Conservation (phyloP, 768 basidiomycete species). For the Pleurotus giganteus region DNA sequence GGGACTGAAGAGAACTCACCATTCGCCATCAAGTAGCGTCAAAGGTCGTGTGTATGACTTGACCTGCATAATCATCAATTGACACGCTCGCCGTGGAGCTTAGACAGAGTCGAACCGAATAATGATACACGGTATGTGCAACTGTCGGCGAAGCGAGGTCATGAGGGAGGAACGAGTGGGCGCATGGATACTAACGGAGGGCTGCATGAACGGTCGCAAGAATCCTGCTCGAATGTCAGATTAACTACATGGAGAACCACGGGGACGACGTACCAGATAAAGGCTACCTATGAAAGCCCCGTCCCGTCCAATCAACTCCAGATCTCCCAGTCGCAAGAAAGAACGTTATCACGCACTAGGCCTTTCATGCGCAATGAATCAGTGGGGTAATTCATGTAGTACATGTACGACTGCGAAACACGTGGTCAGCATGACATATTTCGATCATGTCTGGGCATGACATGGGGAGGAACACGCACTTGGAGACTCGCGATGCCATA, state of each 20-base stretch:
- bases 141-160: neutral
- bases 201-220: slow-evolving; percentile 1
- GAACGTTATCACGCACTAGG: neutral
- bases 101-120: neutral
- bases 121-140: slow-evolving; percentile 2
- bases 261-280: neutral
- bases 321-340: neutral
- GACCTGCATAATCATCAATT: neutral
- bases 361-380: slow-evolving; percentile 1
- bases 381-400: neutral
- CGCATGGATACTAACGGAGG: neutral
- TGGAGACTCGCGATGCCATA: slow-evolving; percentile 2
- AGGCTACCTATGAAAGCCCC: neutral
- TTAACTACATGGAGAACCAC: neutral
- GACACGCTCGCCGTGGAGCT: neutral
- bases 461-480: neutral
- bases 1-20: neutral
- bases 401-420: neutral
- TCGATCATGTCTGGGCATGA: too few relatives aligned
- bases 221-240: neutral
- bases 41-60: neutral
- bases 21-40: neutral
- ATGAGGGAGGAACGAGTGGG: too few relatives aligned
- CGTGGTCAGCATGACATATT: neutral
- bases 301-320: too few relatives aligned